Conservation (phyloP, 2,329 filamentous ascomycete genomes). For the Xylariaceae sp. region DNA sequence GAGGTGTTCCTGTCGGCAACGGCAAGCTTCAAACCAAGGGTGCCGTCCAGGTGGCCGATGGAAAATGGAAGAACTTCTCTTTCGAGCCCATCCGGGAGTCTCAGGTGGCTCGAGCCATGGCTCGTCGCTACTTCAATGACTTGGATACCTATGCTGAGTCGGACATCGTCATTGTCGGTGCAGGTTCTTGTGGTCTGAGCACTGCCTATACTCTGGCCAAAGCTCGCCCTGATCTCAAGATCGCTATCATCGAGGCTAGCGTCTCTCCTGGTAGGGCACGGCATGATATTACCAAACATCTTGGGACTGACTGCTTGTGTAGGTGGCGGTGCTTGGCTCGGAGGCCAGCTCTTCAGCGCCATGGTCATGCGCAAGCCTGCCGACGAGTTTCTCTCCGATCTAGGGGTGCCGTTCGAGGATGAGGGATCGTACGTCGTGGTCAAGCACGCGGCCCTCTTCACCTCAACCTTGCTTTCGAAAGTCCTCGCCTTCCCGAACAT, state of each 20-base stretch:
- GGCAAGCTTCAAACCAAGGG: constrained; percentile 37
- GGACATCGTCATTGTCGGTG: constrained; percentile 90
- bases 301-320: constrained; percentile 13
- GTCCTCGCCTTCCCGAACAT: constrained; percentile 84
- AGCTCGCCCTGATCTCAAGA: constrained; percentile 82
- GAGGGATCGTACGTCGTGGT: constrained; percentile 87
- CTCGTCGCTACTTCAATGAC: constrained; percentile 86
- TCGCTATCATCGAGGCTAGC: constrained; percentile 83
- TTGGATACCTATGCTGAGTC: constrained; percentile 86
- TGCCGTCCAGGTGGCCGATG: constrained; percentile 61
- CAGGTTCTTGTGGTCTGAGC: constrained; percentile 81
- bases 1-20: constrained; percentile 34
- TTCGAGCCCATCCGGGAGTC: constrained; percentile 88
- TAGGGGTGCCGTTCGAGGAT: constrained; percentile 82
- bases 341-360: constrained; percentile 88
- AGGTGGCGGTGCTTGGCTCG: constrained; percentile 87
- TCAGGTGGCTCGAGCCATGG: constrained; percentile 91
- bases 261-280: constrained; percentile 58
- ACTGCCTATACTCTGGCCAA: constrained; percentile 81
- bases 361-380: constrained; percentile 96
- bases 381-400: constrained; percentile 74
- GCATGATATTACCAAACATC: constrained; percentile 1
- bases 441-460: constrained; percentile 91
- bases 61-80: constrained; percentile 76
- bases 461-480: constrained; percentile 77